Percentiles rank a stretch among this genome's conserved stretches.
phyloP scores from a whole-genome alignment of 257 asterid species.

The Handroanthus guayacan region DNA sequence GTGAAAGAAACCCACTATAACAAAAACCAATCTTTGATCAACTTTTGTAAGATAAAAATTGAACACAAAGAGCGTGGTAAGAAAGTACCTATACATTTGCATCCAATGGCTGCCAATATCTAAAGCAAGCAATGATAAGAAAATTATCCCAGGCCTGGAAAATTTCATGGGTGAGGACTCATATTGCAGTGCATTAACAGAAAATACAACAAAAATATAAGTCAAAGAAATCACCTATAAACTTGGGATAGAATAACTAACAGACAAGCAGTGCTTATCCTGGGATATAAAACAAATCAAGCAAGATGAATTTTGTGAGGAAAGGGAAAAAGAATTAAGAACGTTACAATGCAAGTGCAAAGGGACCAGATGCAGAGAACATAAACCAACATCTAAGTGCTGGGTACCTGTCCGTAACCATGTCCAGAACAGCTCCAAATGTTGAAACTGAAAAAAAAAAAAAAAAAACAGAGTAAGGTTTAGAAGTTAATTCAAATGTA shows the following conservation, averaged over 20 bases:
- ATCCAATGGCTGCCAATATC: constrained; percentile 98
- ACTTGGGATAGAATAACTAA: constrained; percentile 97
- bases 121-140: constrained; percentile 86
- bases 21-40: neutral
- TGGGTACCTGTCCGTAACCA: constrained; percentile 96
- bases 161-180: constrained; percentile 33
- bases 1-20: neutral
- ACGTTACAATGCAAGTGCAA: constrained; percentile 13
- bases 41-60: neutral
- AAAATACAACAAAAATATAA: constrained; percentile 5
- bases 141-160: constrained; percentile 86
- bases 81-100: constrained; percentile 91
- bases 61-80: constrained; percentile 4
- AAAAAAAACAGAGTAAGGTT: constrained; percentile 37
- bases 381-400: constrained; percentile 5
- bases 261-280: constrained; percentile 97
- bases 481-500: constrained; percentile 27
- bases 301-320: constrained; percentile 30
- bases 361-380: neutral
- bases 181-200: constrained; percentile 2
- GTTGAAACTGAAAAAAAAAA: constrained; percentile 80
- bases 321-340: constrained; percentile 28
- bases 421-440: constrained; percentile 96
- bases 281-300: constrained; percentile 45
- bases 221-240: constrained; percentile 64